These are phyloP conservation scores for Anthostomella pinea DNA, from an alignment of 2,329 filamentous ascomycete species.

Conservation along the genomic window DNA sequence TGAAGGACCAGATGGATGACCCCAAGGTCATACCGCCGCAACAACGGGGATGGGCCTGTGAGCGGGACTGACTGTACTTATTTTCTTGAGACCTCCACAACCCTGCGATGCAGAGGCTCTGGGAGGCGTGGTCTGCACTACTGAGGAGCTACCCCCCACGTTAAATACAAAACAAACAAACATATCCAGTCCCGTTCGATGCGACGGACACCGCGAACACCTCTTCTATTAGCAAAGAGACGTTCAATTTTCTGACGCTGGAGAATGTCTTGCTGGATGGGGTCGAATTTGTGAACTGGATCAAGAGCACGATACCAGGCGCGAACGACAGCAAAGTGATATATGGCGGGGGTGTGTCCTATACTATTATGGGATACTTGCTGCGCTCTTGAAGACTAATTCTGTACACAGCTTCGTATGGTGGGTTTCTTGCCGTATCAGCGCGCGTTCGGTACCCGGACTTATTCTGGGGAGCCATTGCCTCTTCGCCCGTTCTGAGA, in stretches of 20 bases:
- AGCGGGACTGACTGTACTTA: no score
- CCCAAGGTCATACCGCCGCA: no score
- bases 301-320: slow-evolving; percentile 16
- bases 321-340: slow-evolving; percentile 14
- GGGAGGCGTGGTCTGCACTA: no score
- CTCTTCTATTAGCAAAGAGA: no score
- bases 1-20: no score
- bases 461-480: slow-evolving; percentile 17
- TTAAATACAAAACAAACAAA: no score
- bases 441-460: slow-evolving; percentile 16
- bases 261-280: slow-evolving; percentile 21
- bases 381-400: neutral
- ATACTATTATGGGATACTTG: neutral
- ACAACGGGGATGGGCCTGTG: no score
- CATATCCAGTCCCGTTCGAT: no score
- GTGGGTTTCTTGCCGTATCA: slow-evolving; percentile 17
- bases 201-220: no score
- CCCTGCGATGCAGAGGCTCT: no score
- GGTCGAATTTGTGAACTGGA: slow-evolving; percentile 18
- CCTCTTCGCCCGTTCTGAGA: slow-evolving; percentile 16
- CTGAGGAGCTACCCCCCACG: no score
- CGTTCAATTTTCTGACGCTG: slow-evolving; percentile 10
- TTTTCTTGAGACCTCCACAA: no score
- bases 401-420: slow-evolving; percentile 15
- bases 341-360: slow-evolving; percentile 15